These are phyloP conservation scores for Leccinum barrowsii DNA, from an alignment of 768 basidiomycete species.

Conservation along the genomic window DNA sequence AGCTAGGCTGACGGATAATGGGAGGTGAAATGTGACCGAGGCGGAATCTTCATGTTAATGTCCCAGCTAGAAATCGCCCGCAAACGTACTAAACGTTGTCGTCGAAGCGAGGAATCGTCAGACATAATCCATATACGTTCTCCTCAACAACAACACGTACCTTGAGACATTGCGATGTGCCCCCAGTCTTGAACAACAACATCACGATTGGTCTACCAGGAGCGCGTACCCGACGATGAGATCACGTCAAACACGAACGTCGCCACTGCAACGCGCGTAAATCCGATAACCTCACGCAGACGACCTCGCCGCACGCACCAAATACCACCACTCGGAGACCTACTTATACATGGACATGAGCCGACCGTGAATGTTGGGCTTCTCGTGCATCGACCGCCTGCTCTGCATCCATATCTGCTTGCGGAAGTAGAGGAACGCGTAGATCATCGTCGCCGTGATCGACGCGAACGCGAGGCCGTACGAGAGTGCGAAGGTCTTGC, in stretches of 20 bases:
- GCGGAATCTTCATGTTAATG: slow-evolving; percentile 72
- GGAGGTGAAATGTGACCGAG: slow-evolving; percentile 34
- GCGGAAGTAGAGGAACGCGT: slow-evolving; percentile 72
- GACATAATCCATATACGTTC: not conserved
- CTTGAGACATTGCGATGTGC: slow-evolving; percentile 59
- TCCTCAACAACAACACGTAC: not conserved
- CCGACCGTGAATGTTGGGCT: slow-evolving; percentile 69
- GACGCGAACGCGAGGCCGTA: slow-evolving; percentile 82
- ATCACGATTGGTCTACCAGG: slow-evolving; percentile 72
- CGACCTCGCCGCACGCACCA: slow-evolving; percentile 14
- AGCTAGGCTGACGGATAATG: too few relatives aligned
- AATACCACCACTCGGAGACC: slow-evolving; percentile 62
- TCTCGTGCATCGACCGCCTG: slow-evolving; percentile 41
- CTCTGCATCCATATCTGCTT: slow-evolving; percentile 62
- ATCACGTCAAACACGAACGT: slow-evolving; percentile 62
- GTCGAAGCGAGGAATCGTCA: not conserved
- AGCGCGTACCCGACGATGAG: slow-evolving; percentile 57
- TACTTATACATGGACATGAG: slow-evolving; percentile 54
- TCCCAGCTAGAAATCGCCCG: slow-evolving; percentile 74
- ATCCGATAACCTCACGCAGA: not conserved
- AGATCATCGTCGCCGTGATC: slow-evolving; percentile 71
- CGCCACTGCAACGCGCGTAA: slow-evolving; percentile 24
- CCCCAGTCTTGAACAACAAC: slow-evolving; percentile 82
- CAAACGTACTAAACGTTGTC: slow-evolving; percentile 51
- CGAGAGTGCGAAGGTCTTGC: slow-evolving; percentile 66